These are phyloP conservation scores for Cystobasidium onofrii DNA, from an alignment of 768 basidiomycete genomes.

Conservation along the genomic window DNA sequence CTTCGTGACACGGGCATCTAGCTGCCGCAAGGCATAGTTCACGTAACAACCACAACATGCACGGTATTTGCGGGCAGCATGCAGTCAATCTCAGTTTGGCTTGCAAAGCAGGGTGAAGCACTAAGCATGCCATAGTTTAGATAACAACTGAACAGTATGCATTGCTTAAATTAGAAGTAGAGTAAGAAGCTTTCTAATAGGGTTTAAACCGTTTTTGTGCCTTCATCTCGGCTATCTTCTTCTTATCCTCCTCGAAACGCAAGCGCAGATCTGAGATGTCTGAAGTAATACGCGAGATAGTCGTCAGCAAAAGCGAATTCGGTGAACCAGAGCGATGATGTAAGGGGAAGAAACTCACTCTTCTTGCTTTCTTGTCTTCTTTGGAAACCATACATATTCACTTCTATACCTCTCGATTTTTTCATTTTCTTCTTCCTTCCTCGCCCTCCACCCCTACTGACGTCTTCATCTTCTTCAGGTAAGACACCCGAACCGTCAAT, in stretches of 20 bases:
- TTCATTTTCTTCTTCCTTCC: conserved; percentile 32
- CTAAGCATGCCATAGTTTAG: too few species aligned
- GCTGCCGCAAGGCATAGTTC: too few species aligned
- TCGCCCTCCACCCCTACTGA: neutral
- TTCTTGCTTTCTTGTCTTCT: conserved; percentile 17
- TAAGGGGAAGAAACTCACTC: neutral
- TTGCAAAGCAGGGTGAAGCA: too few species aligned
- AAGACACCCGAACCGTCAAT: neutral
- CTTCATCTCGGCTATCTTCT: conserved; percentile 28
- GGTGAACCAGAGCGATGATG: neutral
- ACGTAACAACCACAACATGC: too few species aligned
- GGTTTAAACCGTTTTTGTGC: conserved; percentile 18
- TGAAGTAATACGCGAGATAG: neutral
- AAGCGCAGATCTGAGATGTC: neutral
- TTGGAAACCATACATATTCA: conserved; percentile 27
- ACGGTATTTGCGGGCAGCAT: too few species aligned
- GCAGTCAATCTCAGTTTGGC: too few species aligned
- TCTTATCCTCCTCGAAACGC: conserved; percentile 28
- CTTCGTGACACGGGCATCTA: too few species aligned
- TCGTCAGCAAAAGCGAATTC: neutral
- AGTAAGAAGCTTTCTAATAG: neutral
- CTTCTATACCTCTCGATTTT: conserved; percentile 20
- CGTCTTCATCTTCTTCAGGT: conserved; percentile 6
- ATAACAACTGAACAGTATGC: too few species aligned
- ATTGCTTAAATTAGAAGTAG: neutral